Evolutionary conservation across 257 asterid species (phyloP).

Genomic region (Thymus mandschuricus): DNA sequence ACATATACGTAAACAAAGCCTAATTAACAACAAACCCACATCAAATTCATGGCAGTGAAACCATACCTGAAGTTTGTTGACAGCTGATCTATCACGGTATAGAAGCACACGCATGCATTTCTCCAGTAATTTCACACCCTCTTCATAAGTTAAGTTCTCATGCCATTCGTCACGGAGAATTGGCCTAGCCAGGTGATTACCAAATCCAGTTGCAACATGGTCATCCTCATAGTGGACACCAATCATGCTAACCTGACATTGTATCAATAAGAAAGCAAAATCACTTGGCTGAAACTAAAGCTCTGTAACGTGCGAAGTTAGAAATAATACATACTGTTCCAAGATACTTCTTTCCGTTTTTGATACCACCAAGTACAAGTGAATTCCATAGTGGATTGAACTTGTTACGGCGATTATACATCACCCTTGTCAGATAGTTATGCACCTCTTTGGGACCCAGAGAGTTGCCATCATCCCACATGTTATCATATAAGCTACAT

Average conservation of each 20-base stretch:
- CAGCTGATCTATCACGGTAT: constrained; percentile 96
- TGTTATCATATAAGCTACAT: constrained; percentile 77
- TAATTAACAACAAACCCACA: background rate
- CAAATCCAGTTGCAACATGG: constrained; percentile 95
- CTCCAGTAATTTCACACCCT: constrained; percentile 85
- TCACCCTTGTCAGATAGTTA: constrained; percentile 77
- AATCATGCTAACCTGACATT: constrained; percentile 86
- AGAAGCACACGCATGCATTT: constrained; percentile 98
- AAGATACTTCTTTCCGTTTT: constrained; percentile 91
- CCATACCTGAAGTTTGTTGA: constrained; percentile 89
- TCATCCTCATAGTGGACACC: constrained; percentile 91
- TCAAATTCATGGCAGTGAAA: constrained; percentile 8
- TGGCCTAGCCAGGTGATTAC: constrained; percentile 91
- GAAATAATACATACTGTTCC: constrained; percentile 65
- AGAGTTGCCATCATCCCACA: constrained; percentile 99
- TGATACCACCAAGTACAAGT: constrained; percentile 91
- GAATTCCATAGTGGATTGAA: constrained; percentile 95
- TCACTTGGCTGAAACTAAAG: background rate
- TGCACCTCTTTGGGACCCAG: constrained; percentile 97
- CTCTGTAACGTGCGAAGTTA: constrained; percentile 5
- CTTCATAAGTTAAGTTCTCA: constrained; percentile 86
- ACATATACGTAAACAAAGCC: background rate
- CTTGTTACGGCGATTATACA: constrained; percentile 98
- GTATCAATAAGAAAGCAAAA: background rate
- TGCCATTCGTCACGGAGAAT: constrained; percentile 97